Base-by-base conservation (phyloP, 441 rosid genomes). In the Capsella rubella region DNA sequence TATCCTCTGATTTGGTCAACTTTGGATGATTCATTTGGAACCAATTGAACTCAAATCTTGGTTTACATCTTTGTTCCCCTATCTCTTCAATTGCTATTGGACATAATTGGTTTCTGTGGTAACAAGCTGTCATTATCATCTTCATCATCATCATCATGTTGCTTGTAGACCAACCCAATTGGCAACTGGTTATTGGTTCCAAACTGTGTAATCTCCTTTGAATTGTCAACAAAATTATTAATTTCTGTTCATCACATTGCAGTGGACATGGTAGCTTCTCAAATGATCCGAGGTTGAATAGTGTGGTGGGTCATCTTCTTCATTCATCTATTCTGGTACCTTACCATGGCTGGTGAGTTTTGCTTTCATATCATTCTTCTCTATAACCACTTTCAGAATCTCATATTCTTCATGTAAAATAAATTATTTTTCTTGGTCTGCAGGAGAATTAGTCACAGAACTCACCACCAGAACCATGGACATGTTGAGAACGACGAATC, bases 211-310 rank as follows among this genome's bases (percentile, higher is more conserved):
- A 10, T 68, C 55, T 40, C 8, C 14, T 60, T 51, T 4, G 39
- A 54, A 15, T 53, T 37, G 43, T 69, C 5, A 69, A 46, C 12
- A 1, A 27, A 37, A 0, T 62, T 32, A 0, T 15, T 53, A 28
- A 9, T 0, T 12, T 29, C 0, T 66, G 60, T 65, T 45, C 37
- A 39, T 64, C 35, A 6, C 28, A 73, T 9, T 78, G 77, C 79
- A 95, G 97, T 59, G 97, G 99, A 37, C 99, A 95, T 73, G 99
- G 99, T 8, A 95, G 99, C 80, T 95, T 95, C 82, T 95, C 99
- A 5, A 88, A 85, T 69, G 79, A 87, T 79, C 81, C 72, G 39
- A 90, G 87, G 76, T 79, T 95, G 58, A 95, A 95, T 71, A 84
- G 91, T 76, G 93, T 92, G 51, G 87, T 86, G 45, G 99, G 98